Evolutionary conservation across 176 grass and related monocot species (phyloP).

Genomic region (Typha latifolia): DNA sequence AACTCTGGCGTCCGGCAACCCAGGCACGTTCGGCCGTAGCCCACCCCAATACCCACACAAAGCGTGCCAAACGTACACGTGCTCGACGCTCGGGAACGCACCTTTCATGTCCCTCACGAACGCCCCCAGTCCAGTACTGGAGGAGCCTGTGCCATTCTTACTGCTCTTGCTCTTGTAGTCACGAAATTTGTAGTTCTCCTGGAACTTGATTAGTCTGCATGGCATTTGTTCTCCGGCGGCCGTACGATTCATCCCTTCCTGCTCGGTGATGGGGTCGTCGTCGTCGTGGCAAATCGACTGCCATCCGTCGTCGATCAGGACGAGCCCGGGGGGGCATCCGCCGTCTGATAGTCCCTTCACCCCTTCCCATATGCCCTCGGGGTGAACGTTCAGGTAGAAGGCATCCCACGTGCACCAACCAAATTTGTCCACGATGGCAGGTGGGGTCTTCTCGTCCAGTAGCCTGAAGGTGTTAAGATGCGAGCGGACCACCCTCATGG

Average conservation of each 20-base stretch:
- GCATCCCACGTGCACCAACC: conserved; percentile 98
- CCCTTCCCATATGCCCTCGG: conserved; percentile 68
- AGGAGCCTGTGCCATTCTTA: neutral
- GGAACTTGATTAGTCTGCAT: conserved; percentile 75
- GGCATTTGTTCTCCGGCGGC: conserved; percentile 94
- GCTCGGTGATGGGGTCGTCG: conserved; percentile 32
- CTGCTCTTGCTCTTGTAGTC: conserved; percentile 40
- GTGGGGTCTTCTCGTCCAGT: conserved; percentile 74
- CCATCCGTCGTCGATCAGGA: conserved; percentile 96
- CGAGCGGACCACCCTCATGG: conserved; percentile 28
- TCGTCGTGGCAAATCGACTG: conserved; percentile 92
- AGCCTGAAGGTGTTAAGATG: conserved; percentile 76
- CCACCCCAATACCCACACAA: conserved; percentile 93
- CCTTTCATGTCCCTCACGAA: conserved; percentile 76
- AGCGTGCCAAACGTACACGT: conserved; percentile 97
- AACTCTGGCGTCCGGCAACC: conserved; percentile 45
- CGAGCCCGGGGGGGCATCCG: conserved; percentile 76
- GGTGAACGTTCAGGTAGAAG: conserved; percentile 85
- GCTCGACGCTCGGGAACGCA: conserved; percentile 52
- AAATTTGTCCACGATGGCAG: conserved; percentile 81
- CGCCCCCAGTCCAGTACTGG: conserved; percentile 36
- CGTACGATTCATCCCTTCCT: conserved; percentile 67
- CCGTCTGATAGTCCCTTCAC: conserved; percentile 61
- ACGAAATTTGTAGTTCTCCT: conserved; percentile 92
- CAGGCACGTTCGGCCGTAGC: conserved; percentile 33